Conservation (phyloP, 495 filamentous ascomycete genomes). For the Neurospora sp. region DNA sequence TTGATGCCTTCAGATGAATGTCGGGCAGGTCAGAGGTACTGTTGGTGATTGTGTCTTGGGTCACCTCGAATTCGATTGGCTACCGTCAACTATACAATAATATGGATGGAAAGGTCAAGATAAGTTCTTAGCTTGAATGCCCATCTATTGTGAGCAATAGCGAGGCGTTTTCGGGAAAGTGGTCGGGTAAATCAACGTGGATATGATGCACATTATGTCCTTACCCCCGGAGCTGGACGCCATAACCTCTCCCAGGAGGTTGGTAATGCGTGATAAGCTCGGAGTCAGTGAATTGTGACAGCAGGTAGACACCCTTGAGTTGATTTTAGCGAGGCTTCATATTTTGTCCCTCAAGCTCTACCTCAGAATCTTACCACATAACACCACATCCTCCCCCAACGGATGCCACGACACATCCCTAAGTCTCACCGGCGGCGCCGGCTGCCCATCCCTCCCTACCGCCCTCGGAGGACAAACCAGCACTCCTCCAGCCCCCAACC, state of each 20-base stretch:
- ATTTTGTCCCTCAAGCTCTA: neutral
- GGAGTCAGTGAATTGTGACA: neutral
- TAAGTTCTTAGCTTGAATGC: neutral
- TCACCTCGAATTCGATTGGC: neutral
- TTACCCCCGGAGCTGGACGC: neutral
- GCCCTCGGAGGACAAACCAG: constrained; percentile 52
- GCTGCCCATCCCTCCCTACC: constrained; percentile 36
- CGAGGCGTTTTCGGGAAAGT: neutral
- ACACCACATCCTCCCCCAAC: constrained; percentile 67
- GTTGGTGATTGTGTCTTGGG: neutral
- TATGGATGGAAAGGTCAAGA: neutral
- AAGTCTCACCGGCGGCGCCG: constrained; percentile 50
- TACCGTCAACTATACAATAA: neutral
- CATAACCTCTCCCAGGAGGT: neutral
- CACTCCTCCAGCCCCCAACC: constrained; percentile 70
- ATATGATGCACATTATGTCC: neutral
- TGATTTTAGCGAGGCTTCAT: neutral
- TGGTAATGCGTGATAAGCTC: neutral
- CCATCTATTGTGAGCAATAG: neutral
- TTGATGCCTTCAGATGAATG: neutral
- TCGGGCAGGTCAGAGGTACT: neutral
- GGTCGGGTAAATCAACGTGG: neutral
- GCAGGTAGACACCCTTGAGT: neutral
- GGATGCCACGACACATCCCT: constrained; percentile 59
- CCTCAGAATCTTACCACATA: constrained; percentile 50